Evolutionary conservation across 768 basidiomycete species (phyloP), one percentile per base, ranked within the genome.

Genomic region (Boletus reticuloceps): DNA sequence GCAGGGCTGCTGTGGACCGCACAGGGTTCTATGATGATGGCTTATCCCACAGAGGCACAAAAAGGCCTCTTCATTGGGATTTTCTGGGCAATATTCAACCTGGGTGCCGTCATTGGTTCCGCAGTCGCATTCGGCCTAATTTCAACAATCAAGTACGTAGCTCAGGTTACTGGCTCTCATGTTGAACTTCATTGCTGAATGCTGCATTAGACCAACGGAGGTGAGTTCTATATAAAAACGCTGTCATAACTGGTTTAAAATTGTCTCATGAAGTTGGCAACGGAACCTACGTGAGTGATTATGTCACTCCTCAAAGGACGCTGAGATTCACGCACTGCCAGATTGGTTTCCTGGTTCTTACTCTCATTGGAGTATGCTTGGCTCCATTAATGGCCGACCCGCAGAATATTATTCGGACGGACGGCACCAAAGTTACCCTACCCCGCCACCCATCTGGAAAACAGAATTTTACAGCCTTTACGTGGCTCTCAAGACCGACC

Each of bases 51-150:
- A 0, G 90, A 93, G 67, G 64, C 70, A 44, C 82, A 92, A 67
- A 93, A 93, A 69, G 90, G 90, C 16, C 74, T 71, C 32, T 91
- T 79, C 70, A 90, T 93, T 49, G 85, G 80, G 39, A 82, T 90
- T 44, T 93, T 92, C 73, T 93, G 91, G 91, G 73, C 80, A 42
- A 88, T 92, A 57, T 93, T 94, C 75, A 91, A 92, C 62, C 56
- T 91, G 20, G 89, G 89, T 29, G 85, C 85, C 44, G 88, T 94
- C 45, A 83, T 93, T 44, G 90, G 91, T 31, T 82, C 88, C 6
- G 75, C 85, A 10, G 88, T 92, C 32, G 83, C 89, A 14, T 74
- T 92, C 37, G 91, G 82, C 1, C 74, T 61, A 91, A 91, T 64
- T 84, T 82, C 63, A 67, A 86, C 46, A 85, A 84, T 22, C 74